Percentiles rank a stretch among this genome's conserved stretches.
Conservation (phyloP, 169 alveolate genomes). For the Plasmodium vivax region DNA sequence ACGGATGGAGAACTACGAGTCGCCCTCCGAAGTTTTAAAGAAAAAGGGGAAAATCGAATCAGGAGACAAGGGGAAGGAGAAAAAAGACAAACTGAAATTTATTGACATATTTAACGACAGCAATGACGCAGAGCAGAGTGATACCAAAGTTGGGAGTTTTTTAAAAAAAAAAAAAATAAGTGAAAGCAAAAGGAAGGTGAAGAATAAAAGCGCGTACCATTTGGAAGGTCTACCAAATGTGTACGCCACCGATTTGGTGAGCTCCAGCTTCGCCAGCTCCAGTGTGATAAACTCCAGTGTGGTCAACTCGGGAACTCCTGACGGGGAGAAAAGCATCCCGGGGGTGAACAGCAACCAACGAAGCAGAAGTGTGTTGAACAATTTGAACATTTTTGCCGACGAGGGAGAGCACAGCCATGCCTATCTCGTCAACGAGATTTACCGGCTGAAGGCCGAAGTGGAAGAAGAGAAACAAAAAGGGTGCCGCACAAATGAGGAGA, state of each 20-base stretch:
- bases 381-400: background rate
- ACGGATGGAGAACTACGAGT: conserved; percentile 52
- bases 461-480: conserved; percentile 47
- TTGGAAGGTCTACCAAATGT: background rate
- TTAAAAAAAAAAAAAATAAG: conserved; percentile 18
- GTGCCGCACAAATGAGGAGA: conserved; percentile 20
- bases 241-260: background rate
- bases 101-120: conserved; percentile 53
- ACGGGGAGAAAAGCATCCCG: background rate
- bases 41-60: conserved; percentile 1
- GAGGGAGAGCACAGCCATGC: background rate
- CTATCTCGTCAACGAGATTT: conserved; percentile 16
- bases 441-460: conserved; percentile 29
- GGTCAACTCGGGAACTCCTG: background rate
- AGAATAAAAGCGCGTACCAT: background rate
- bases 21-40: conserved; percentile 69
- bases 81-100: conserved; percentile 23
- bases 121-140: conserved; percentile 21
- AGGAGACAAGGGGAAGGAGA: background rate
- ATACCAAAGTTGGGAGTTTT: background rate
- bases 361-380: background rate
- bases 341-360: background rate
- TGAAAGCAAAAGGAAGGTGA: background rate
- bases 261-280: background rate
- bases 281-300: background rate